Conservation (phyloP, 2,329 filamentous ascomycete genomes). For the Cercospora nicotianae region DNA sequence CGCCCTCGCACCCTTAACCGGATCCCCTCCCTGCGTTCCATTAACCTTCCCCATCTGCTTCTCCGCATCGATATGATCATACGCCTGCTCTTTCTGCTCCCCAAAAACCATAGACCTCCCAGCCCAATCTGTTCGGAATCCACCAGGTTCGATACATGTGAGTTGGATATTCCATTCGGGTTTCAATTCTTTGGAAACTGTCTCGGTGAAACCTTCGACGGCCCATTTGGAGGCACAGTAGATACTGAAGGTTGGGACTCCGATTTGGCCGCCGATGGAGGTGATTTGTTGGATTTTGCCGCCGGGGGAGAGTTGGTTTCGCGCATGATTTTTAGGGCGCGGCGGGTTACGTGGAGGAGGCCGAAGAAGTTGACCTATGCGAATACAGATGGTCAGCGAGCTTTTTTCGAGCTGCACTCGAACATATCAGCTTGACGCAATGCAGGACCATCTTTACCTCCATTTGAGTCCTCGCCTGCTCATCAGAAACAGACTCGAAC, state of each 20-base stretch:
- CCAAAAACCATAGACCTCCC: slow-evolving; percentile 51
- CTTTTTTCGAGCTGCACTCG: no score
- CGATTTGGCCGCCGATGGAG: slow-evolving; percentile 53
- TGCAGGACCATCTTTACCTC: no score
- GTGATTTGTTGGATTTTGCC: slow-evolving; percentile 58
- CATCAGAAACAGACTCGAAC: slow-evolving; percentile 54
- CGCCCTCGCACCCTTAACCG: slow-evolving; percentile 48
- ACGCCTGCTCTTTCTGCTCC: slow-evolving; percentile 47
- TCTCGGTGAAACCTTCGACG: slow-evolving; percentile 51
- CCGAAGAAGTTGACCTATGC: slow-evolving; percentile 58
- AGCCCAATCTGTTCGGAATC: slow-evolving; percentile 50
- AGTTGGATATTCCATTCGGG: slow-evolving; percentile 51
- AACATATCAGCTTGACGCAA: no score
- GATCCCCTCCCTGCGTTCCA: slow-evolving; percentile 52
- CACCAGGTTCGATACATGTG: slow-evolving; percentile 49
- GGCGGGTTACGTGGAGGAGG: slow-evolving; percentile 54
- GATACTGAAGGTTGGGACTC: slow-evolving; percentile 45
- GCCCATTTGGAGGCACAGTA: slow-evolving; percentile 50
- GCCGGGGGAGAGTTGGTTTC: slow-evolving; percentile 47
- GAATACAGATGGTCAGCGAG: no score
- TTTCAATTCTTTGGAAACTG: slow-evolving; percentile 45
- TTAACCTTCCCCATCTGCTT: slow-evolving; percentile 44
- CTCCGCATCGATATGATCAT: slow-evolving; percentile 51
- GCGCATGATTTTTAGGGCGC: slow-evolving; percentile 48
- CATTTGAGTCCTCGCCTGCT: slow-evolving; percentile 55